Evolutionary conservation across 495 filamentous ascomycete genomes (phyloP).

Genomic region (Neurospora sp.): DNA sequence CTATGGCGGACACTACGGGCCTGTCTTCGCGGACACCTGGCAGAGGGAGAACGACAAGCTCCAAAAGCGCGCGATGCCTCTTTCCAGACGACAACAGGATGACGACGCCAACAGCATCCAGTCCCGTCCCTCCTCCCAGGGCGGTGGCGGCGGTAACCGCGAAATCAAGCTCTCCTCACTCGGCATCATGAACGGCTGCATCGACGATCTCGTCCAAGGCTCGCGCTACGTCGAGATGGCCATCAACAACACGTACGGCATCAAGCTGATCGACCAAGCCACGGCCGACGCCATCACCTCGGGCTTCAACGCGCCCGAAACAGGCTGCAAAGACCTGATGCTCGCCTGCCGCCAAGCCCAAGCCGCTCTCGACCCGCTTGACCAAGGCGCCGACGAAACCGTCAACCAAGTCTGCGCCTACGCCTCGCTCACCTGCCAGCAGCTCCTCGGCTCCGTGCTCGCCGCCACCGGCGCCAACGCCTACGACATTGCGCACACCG

Average conservation of each 20-base stretch:
- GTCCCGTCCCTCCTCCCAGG: conserved; percentile 33
- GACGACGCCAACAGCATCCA: background rate
- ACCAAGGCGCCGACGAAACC: conserved; percentile 25
- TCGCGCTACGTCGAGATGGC: conserved; percentile 59
- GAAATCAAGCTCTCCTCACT: conserved; percentile 48
- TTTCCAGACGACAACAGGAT: conserved; percentile 21
- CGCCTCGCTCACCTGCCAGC: conserved; percentile 34
- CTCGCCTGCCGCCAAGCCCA: conserved; percentile 38
- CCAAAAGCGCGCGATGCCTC: background rate
- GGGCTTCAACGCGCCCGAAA: conserved; percentile 32
- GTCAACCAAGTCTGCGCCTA: conserved; percentile 39
- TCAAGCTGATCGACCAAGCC: conserved; percentile 46
- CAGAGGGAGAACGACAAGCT: conserved; percentile 44
- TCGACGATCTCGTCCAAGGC: conserved; percentile 62
- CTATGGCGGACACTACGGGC: conserved; percentile 55
- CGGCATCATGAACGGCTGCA: conserved; percentile 62
- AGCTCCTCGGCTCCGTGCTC: conserved; percentile 38
- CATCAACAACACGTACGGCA: conserved; percentile 66
- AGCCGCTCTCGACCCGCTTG: conserved; percentile 29
- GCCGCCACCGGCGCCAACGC: conserved; percentile 35
- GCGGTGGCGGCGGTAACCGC: conserved; percentile 30
- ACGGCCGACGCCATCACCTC: conserved; percentile 27
- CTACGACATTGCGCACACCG: conserved; percentile 51
- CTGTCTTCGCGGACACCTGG: conserved; percentile 53
- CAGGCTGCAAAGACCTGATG: conserved; percentile 44